phyloP scores from a whole-genome alignment of 2,329 filamentous ascomycete genomes.

The Pochonia chlamydosporia region DNA sequence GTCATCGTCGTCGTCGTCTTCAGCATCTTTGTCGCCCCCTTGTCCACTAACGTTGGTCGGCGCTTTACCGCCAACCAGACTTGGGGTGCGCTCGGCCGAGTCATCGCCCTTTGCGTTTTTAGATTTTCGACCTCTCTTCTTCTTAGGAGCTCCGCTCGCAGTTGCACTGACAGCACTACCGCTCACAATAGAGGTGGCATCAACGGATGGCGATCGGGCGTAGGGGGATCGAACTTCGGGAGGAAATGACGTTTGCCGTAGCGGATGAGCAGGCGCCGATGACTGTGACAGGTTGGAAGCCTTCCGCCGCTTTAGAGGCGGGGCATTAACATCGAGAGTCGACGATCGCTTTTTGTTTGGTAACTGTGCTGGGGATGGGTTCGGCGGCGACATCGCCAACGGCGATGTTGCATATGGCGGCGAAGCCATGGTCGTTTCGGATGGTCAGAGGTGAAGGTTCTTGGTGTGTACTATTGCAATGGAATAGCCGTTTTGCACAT shows the following conservation, averaged over 20 bases:
- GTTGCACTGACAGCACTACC: slow-evolving; percentile 51
- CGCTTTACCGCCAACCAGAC: slow-evolving; percentile 34
- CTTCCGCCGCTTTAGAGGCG: slow-evolving; percentile 62
- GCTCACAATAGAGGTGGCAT: slow-evolving; percentile 53
- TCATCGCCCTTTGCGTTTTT: slow-evolving; percentile 46
- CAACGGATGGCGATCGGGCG: slow-evolving; percentile 60
- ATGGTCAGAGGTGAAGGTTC: slow-evolving; percentile 8
- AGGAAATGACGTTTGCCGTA: slow-evolving; percentile 77
- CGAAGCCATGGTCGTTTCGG: slow-evolving; percentile 43
- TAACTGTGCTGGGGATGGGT: slow-evolving; percentile 43
- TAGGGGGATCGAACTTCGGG: slow-evolving; percentile 53
- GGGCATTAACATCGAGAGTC: slow-evolving; percentile 46
- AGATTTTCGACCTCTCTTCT: slow-evolving; percentile 58
- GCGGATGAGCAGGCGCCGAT: slow-evolving; percentile 55
- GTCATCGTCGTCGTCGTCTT: slow-evolving; percentile 54
- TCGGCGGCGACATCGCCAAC: slow-evolving; percentile 49
- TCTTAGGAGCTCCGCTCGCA: slow-evolving; percentile 38
- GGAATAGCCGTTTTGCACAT: no score
- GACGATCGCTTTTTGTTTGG: slow-evolving; percentile 55
- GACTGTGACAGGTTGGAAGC: slow-evolving; percentile 55
- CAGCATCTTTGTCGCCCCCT: slow-evolving; percentile 38
- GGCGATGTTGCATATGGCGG: slow-evolving; percentile 47
- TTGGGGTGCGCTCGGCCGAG: slow-evolving; percentile 36
- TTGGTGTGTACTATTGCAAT: no score
- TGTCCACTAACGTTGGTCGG: slow-evolving; percentile 39